phyloP scores from a whole-genome alignment of 208 protist genomes.

The Willaertia magna region DNA sequence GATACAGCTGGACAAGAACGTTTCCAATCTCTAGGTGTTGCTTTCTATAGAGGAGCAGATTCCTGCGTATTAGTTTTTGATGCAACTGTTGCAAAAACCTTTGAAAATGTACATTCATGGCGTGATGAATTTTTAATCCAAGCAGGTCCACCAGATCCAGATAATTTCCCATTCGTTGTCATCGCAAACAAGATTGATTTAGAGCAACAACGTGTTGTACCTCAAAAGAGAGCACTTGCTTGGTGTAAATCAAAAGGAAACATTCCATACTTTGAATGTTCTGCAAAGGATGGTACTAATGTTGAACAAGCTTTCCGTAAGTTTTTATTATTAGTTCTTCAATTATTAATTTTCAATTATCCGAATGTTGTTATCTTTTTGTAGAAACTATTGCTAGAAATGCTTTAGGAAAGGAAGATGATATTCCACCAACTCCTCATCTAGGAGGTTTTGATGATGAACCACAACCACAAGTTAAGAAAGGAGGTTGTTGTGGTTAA shows the following conservation, averaged over 20 bases:
- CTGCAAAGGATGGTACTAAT: constrained; percentile 72
- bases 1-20: constrained; percentile 66
- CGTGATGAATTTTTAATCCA: constrained; percentile 73
- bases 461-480: neutral
- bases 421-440: constrained; percentile 10
- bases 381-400: constrained; percentile 45
- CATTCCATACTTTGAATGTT: constrained; percentile 78
- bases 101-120: constrained; percentile 47
- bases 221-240: constrained; percentile 51
- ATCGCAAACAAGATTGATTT: constrained; percentile 86
- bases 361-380: neutral
- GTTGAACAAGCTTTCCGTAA: constrained; percentile 68
- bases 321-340: neutral
- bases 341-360: neutral
- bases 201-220: constrained; percentile 51
- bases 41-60: constrained; percentile 85
- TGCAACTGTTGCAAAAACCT: constrained; percentile 15
- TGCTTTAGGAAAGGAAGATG: constrained; percentile 55
- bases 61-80: constrained; percentile 44
- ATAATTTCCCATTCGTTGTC: constrained; percentile 82
- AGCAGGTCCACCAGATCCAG: constrained; percentile 49
- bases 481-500: neutral
- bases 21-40: constrained; percentile 77
- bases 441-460: neutral
- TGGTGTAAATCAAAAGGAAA: constrained; percentile 55